phyloP scores from a whole-genome alignment of 1,139 yeast species.

The Hansenula anomala region DNA sequence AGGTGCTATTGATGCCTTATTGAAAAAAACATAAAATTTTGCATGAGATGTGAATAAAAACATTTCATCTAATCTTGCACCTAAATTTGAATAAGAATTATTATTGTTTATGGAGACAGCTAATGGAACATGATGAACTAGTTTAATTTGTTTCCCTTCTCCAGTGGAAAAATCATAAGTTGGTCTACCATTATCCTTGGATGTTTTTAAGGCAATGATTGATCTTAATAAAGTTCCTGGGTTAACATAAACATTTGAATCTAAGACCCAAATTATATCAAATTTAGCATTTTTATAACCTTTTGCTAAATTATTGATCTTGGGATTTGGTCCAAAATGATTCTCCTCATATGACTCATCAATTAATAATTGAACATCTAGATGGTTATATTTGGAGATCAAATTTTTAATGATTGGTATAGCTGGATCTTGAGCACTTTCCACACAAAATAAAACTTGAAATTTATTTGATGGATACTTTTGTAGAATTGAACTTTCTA shows the following conservation, averaged over 20 bases:
- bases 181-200: conserved; percentile 42
- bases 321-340: conserved; percentile 82
- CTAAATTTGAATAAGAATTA: conserved; percentile 31
- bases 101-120: conserved; percentile 39
- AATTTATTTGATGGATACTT: conserved; percentile 53
- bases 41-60: conserved; percentile 80
- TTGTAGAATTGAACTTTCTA: conserved; percentile 66
- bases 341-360: conserved; percentile 33
- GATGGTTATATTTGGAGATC: conserved; percentile 47
- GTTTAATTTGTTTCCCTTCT: conserved; percentile 42
- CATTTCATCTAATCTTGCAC: conserved; percentile 83
- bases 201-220: conserved; percentile 46
- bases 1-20: conserved; percentile 74
- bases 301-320: conserved; percentile 77
- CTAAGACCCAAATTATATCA: conserved; percentile 85
- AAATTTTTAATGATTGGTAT: conserved; percentile 50
- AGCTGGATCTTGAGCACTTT: conserved; percentile 58
- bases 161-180: conserved; percentile 17
- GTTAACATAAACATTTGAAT: conserved; percentile 79
- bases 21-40: conserved; percentile 76
- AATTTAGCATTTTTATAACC: conserved; percentile 65
- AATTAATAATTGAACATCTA: conserved; percentile 56
- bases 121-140: conserved; percentile 79
- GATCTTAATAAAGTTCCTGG: conserved; percentile 66
- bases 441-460: conserved; percentile 76